Evolutionary conservation across 306 rosid species (phyloP), one percentile per base, ranked within the genome.

Genomic region (Medicago ruthenica): DNA sequence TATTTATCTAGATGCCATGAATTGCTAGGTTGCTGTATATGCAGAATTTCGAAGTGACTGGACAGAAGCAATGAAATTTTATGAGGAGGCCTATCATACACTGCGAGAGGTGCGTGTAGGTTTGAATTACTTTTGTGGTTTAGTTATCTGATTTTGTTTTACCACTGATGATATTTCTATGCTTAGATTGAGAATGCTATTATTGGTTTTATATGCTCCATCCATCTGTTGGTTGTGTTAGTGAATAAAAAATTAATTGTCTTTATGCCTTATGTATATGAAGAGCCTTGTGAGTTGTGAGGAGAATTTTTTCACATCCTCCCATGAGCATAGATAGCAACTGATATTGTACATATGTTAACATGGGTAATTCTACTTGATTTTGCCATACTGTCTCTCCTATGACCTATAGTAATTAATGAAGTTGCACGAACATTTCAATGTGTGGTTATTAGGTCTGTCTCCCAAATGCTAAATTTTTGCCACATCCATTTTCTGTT

Each of bases 41-140:
- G 99, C 98, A 45, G 99, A 95, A 81, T 95, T 95, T 77, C 90
- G 89, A 71, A 80, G 93, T 67, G 99, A 92, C 78, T 95, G 99
- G 99, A 81, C 66, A 69, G 99, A 95, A 83, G 99, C 99, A 14
- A 73, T 92, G 62, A 85, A 86, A 79, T 92, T 83, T 85, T 95
- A 95, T 70, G 97, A 95, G 85, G 99, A 92, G 80, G 97, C 97
- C 24, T 95, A 95, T 82, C 91, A 90, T 76, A 87, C 86, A 14
- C 81, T 92, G 60, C 89, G 96, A 67, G 97, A 95, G 97, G 99
- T 95, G 77, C 45, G 79, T 70, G 47, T 45, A 45, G 16, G 60
- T 70, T 55, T 59, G 31, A 36, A 14, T 45, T 18, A 22, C 24
- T 77, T 78, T 47, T 65, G 74, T 62, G 6, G 76, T 71, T 61